phyloP scores from a whole-genome alignment of 139 green algal genomes.

The Chlorella sorokiniana region DNA sequence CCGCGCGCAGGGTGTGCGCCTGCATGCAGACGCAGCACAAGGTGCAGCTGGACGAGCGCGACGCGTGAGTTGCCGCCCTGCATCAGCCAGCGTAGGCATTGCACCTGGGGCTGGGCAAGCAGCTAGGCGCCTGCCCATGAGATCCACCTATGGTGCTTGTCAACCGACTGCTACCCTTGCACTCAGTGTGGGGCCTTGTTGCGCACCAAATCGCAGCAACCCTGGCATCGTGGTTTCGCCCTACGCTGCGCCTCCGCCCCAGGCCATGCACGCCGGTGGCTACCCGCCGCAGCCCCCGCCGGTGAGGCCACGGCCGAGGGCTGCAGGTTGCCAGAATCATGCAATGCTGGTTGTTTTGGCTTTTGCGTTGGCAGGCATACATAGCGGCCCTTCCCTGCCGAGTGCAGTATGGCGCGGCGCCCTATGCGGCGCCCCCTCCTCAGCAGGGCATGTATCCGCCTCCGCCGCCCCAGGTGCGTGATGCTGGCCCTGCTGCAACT shows the following conservation, averaged over 20 bases:
- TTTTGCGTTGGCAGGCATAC: background rate
- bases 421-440: slow-evolving; percentile 13
- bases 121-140: background rate
- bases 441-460: slow-evolving; percentile 15
- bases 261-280: slow-evolving; percentile 37
- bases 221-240: slow-evolving; percentile 15
- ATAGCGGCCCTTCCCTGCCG: background rate
- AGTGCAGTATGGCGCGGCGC: slow-evolving; percentile 11
- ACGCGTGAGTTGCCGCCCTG: slow-evolving; percentile 40
- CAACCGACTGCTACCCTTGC: background rate
- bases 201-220: slow-evolving; percentile 7
- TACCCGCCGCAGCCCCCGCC: slow-evolving; percentile 26
- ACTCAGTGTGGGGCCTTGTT: background rate
- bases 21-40: slow-evolving; percentile 94
- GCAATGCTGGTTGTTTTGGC: too few species aligned
- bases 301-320: background rate
- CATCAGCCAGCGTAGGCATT: background rate
- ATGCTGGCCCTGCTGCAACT: background rate
- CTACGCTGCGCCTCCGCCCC: slow-evolving; percentile 45
- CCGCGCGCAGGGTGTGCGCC: slow-evolving; percentile 74
- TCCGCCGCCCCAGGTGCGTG: background rate
- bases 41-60: slow-evolving; percentile 81
- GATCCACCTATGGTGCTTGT: background rate
- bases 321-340: background rate
- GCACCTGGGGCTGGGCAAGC: background rate